These are phyloP conservation scores for Coemansia erecta DNA, from an alignment of 192 early-diverging fungal species.

Conservation along the genomic window DNA sequence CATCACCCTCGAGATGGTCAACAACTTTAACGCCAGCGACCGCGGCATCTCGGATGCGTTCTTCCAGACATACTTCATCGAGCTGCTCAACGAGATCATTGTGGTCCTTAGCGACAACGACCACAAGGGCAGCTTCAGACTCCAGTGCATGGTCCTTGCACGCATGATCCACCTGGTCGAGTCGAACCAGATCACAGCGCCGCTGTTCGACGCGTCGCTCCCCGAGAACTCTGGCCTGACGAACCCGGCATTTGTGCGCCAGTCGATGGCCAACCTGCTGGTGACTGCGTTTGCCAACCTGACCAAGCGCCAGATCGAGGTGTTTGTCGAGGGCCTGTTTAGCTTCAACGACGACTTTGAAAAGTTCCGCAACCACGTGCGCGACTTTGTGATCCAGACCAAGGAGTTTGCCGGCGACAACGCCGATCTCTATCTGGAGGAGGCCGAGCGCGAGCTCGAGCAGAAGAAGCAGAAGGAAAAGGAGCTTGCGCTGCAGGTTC, in stretches of 20 bases:
- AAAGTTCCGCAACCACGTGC: conserved; percentile 89
- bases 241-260: conserved; percentile 78
- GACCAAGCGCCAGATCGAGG: conserved; percentile 78
- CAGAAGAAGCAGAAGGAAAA: conserved; percentile 74
- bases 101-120: conserved; percentile 95
- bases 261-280: conserved; percentile 82
- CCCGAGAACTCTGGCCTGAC: conserved; percentile 72
- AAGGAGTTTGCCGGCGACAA: conserved; percentile 93
- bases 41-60: conserved; percentile 76
- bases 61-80: conserved; percentile 89
- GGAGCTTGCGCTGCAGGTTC: conserved; percentile 81
- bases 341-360: conserved; percentile 75
- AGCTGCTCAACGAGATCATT: conserved; percentile 92
- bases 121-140: conserved; percentile 96
- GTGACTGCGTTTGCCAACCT: conserved; percentile 90
- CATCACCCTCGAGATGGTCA: conserved; percentile 84
- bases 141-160: conserved; percentile 86
- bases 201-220: conserved; percentile 77
- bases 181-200: conserved; percentile 75
- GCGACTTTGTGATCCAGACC: conserved; percentile 93
- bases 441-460: conserved; percentile 83
- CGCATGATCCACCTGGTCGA: conserved; percentile 88
- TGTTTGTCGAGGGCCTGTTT: conserved; percentile 86
- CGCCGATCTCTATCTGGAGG: conserved; percentile 82
- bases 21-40: conserved; percentile 80